These are phyloP conservation scores for Phialocephala subalpina DNA, from an alignment of 2,329 filamentous ascomycete species.

Conservation along the genomic window DNA sequence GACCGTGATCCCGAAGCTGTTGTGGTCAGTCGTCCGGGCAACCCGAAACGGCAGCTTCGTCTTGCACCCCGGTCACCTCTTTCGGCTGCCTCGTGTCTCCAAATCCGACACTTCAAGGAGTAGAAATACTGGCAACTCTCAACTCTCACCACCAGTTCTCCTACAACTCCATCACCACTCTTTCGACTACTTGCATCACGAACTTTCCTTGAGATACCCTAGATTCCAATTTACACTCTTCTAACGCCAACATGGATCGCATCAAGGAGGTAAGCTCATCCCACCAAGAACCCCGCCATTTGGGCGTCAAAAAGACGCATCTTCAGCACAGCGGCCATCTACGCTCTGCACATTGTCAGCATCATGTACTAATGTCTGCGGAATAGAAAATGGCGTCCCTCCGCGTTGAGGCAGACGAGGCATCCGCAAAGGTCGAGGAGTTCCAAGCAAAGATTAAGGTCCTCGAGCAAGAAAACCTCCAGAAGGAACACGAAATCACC, in stretches of 20 bases:
- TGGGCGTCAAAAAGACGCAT: slow-evolving; percentile 29
- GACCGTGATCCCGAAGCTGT: slow-evolving; percentile 6
- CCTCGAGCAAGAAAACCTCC: slow-evolving; percentile 92
- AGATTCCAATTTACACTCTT: neutral
- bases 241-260: slow-evolving; percentile 73
- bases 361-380: slow-evolving; percentile 9
- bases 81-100: slow-evolving; percentile 27
- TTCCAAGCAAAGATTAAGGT: slow-evolving; percentile 86
- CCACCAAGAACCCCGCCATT: slow-evolving; percentile 42
- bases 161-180: neutral
- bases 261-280: slow-evolving; percentile 81
- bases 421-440: slow-evolving; percentile 83
- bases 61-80: slow-evolving; percentile 11
- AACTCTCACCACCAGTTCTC: slow-evolving; percentile 4
- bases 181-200: neutral
- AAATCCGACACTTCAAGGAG: slow-evolving; percentile 11
- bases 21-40: slow-evolving; percentile 17
- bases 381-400: slow-evolving; percentile 91
- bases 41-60: slow-evolving; percentile 11
- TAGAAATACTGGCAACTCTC: neutral
- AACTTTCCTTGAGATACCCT: neutral
- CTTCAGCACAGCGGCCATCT: slow-evolving; percentile 7
- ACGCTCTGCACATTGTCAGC: neutral
- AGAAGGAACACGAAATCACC: slow-evolving; percentile 98
- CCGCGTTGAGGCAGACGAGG: slow-evolving; percentile 91